These are phyloP conservation scores for Gossypium raimondii DNA, from an alignment of 345 rosid species.

Conservation along the genomic window DNA sequence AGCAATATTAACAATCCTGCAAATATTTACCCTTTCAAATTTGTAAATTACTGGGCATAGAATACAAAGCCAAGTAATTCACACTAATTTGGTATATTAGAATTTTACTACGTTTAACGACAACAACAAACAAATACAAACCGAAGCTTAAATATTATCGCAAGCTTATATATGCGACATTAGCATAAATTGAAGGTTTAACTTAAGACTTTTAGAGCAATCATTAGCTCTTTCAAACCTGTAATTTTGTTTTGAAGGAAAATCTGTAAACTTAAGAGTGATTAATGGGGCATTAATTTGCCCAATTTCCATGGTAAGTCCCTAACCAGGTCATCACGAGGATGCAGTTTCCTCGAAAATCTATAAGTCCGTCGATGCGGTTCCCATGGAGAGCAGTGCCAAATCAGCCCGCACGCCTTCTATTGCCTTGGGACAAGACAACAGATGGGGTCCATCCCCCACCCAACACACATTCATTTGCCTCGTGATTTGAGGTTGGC, in stretches of 20 bases:
- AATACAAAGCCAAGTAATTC: no score
- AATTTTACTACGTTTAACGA: no score
- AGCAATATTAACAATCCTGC: no score
- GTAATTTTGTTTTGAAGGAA: no score
- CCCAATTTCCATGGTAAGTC: background rate
- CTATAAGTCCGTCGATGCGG: no score
- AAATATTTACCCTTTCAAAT: no score
- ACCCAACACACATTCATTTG: background rate
- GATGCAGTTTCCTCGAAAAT: background rate
- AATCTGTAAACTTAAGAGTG: background rate
- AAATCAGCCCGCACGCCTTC: background rate
- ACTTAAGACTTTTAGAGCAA: background rate
- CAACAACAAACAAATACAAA: no score
- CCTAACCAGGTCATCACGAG: background rate
- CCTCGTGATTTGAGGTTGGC: conserved; percentile 31
- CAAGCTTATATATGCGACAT: no score
- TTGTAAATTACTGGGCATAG: no score
- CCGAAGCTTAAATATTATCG: no score
- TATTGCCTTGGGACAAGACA: background rate
- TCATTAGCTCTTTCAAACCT: no score
- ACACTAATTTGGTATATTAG: no score
- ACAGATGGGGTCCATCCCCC: background rate
- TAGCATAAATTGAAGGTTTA: background rate
- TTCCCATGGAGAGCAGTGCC: background rate
- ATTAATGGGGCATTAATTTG: background rate